Evolutionary conservation across 2,329 filamentous ascomycete genomes (phyloP), one percentile per base, ranked within the genome.

Genomic region (Emericellopsis cladophorae): DNA sequence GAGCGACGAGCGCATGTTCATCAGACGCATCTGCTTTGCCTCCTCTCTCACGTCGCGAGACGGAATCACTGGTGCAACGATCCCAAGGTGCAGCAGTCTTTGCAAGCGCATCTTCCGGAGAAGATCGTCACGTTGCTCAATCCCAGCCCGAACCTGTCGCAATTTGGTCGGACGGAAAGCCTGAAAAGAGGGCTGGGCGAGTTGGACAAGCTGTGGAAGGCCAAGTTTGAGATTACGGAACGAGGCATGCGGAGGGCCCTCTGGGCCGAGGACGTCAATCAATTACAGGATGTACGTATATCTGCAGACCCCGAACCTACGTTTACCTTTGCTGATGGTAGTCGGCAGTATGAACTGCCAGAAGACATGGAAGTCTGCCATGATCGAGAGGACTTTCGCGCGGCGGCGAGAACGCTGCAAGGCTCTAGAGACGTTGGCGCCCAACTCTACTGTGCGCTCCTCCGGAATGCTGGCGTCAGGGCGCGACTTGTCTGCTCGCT

Each of bases 61-160:
- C 78, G 89, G 42, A 98, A 96, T 54, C 67, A 74, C 41, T 95
- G 90, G 87, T 95, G 89, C 61, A 94, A 94, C 52, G 81, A 90
- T 54, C 51, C 64, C 12, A 62, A 71, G 42, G 74, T 84, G 8
- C 86, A 94, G 54, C 70, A 66, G 33, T 62, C 61, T n/a, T 60
- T 94, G 33, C 77, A 73, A 41, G 64, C 70, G 33, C 67, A 89
- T 31, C 57, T 95, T 5, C 70, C 75, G 1, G 72, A 76, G 26
- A 83, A 83, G 51, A 78, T 74, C 24, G 58, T 82, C 23, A 67
- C 67, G 0, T 79, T 79, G 40, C 66, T 96, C 7, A 82, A 81
- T 39, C 86, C 87, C 0, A 69, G 77, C 12, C 62, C 73, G 7
- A 68, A 73, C 15, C 64, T 85, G 39, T 72, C 81, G 1, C 86